Evolutionary conservation across 176 grass and related monocot genomes (phyloP), one percentile per base, ranked within the genome.

Genomic region (Alloteropsis semialata): DNA sequence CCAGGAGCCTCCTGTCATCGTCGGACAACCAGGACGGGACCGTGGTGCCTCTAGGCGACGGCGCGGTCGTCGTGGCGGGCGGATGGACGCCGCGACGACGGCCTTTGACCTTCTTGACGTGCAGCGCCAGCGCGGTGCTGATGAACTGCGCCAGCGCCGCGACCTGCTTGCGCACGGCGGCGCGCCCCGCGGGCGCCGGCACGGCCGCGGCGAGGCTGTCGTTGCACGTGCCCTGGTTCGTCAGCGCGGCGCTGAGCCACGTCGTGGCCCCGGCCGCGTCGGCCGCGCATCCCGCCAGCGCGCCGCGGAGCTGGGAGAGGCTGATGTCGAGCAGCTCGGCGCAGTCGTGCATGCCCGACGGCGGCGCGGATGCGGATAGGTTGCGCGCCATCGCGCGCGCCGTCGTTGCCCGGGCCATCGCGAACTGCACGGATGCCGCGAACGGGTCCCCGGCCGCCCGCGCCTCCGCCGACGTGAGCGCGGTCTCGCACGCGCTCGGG

Each of bases 161-260:
- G 36, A 97, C 92, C 19, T 81, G 61, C 8, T 14, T 32, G 25
- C 44, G 65, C 65, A 97, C 63, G 39, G 80, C 58, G 7, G 80
- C 86, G 43, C 49, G 64, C 4, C 81, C 89, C 0, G 69, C 17
- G 64, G 81, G 76, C 39, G 69, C 67, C 5, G 55, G 72, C 41
- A 82, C 65, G 48, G 53, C 24, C 60, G 57, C 69, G 61, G 57
- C 64, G 61, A 97, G 92, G 81, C 95, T 89, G n/a, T 94, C 90
- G 37, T 28, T 44, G 84, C 95, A 97, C 13, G 88, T 94, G 50
- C 28, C 88, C 81, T 97, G 95, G 89, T 97, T 97, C 13, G 95
- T 94, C 38, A 97, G 92, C 37, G 92, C 90, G 15, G 95, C 95
- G 62, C 95, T 94, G 73, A 97, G 90, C 95, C 95, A 97, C 41